phyloP scores from a whole-genome alignment of 2,329 filamentous ascomycete genomes.

The Claviceps arundinis region DNA sequence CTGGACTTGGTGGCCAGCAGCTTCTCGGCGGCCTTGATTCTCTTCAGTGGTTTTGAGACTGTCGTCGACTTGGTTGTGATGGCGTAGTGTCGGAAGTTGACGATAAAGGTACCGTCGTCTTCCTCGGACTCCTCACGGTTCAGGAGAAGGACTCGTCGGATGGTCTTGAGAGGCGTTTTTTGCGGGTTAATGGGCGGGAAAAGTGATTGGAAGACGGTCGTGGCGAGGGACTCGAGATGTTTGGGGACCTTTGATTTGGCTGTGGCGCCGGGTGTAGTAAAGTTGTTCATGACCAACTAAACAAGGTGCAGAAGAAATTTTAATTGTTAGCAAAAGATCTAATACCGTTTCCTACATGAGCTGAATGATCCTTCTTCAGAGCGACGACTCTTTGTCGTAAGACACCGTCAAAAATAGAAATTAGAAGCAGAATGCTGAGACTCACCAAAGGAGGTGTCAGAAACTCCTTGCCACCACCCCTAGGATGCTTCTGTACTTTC shows the following conservation, averaged over 20 bases:
- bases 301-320: no score
- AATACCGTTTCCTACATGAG: no score
- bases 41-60: slow-evolving; percentile 68
- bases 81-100: slow-evolving; percentile 87
- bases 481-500: slow-evolving; percentile 69
- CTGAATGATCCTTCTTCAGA: no score
- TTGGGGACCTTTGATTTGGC: slow-evolving; percentile 65
- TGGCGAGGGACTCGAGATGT: slow-evolving; percentile 84
- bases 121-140: slow-evolving; percentile 58
- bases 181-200: slow-evolving; percentile 95
- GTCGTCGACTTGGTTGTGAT: slow-evolving; percentile 83
- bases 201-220: slow-evolving; percentile 88
- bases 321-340: no score
- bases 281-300: slow-evolving; percentile 95
- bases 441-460: slow-evolving; percentile 66
- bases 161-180: slow-evolving; percentile 77
- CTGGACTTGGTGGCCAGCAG: slow-evolving; percentile 48
- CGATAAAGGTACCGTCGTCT: slow-evolving; percentile 58
- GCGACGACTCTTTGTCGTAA: background rate
- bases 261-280: slow-evolving; percentile 51
- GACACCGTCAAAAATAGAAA: background rate
- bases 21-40: slow-evolving; percentile 76
- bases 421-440: background rate
- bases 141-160: slow-evolving; percentile 77
- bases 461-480: slow-evolving; percentile 73